These are phyloP conservation scores for Leucaena leucocephala DNA, from an alignment of 306 rosid species.

Conservation along the genomic window DNA sequence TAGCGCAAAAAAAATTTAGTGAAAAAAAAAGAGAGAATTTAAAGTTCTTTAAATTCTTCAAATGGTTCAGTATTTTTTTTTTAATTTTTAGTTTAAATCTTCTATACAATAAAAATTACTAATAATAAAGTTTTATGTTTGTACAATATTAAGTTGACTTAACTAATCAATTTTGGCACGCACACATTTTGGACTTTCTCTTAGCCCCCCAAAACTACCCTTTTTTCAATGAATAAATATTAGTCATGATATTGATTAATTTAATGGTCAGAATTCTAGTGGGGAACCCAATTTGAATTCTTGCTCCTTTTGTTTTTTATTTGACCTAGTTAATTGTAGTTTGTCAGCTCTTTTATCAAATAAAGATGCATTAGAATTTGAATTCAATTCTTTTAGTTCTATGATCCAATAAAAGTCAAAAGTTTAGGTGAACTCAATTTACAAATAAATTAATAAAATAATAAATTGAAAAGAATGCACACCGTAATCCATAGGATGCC, in stretches of 20 bases:
- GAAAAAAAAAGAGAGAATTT: too few species aligned
- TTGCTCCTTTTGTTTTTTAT: background rate
- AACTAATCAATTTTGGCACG: background rate
- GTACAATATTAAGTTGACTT: background rate
- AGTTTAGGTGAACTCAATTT: background rate
- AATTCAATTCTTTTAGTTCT: background rate
- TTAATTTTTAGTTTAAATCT: too few species aligned
- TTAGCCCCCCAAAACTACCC: background rate
- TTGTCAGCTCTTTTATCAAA: background rate
- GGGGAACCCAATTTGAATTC: constrained; percentile 1
- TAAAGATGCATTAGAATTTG: background rate
- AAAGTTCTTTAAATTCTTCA: too few species aligned
- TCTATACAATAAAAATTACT: too few species aligned
- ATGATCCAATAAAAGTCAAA: background rate
- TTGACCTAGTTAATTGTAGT: background rate
- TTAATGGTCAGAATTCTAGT: background rate
- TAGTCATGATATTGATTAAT: background rate
- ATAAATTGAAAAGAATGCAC: background rate
- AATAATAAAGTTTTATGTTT: too few species aligned
- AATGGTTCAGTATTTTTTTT: too few species aligned
- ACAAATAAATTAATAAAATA: background rate
- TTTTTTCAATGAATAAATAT: background rate
- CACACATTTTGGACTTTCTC: background rate
- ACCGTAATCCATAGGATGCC: background rate
- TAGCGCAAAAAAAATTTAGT: too few species aligned